Base-by-base conservation (phyloP, 2,329 filamentous ascomycete species). In the Phialophora chinensis region DNA sequence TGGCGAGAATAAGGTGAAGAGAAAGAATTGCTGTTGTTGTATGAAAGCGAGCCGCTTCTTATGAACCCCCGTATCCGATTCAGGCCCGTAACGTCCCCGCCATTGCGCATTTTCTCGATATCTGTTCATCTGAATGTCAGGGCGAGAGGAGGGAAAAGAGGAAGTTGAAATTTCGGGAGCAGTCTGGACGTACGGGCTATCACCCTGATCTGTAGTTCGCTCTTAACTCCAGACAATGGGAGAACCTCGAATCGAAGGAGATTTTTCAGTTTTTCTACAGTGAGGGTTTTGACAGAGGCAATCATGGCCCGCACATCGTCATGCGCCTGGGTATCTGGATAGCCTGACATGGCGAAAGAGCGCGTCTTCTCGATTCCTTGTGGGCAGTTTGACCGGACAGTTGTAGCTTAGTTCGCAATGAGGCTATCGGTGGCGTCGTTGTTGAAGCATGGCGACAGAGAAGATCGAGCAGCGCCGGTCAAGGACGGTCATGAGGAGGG, bases 191-290 rank as follows among this genome's bases (percentile, higher is more conserved):
- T 84, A 98, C 95, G 86, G 66, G 87, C 83, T 69, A 90, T 87
- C 68, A 97, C 91, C 73, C 94, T 89, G 66, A 82, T 81, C 79
- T 97, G 93, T 66, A 98, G 82, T 50, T 91, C 86, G 38, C 88
- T 87, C 83, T 99, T 99, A 74, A 95, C 90, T 23, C 95, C 95
- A 31, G 90, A 91, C 67, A 91, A 90, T 71, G 87, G 86, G 42
- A 96, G 82, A 55, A 88, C 86, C 80, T 96, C 91, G 67, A 86
- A 82, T 69, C 87, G 86, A 75, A 94, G 91, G 71, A 98, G 89
- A 60, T 84, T 84, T 73, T 92, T 91, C 57, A 97, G 85, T 73
- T 93, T 88, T 66, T 81, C 82, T 74, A 88, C 88, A 62, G 87
- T 81, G 60, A 89, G 78, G 8, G 79, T 83, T 74, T 86, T 87